These are phyloP conservation scores for Gracilaria caudata DNA, from an alignment of 23 red algal genomes.

Conservation along the genomic window DNA sequence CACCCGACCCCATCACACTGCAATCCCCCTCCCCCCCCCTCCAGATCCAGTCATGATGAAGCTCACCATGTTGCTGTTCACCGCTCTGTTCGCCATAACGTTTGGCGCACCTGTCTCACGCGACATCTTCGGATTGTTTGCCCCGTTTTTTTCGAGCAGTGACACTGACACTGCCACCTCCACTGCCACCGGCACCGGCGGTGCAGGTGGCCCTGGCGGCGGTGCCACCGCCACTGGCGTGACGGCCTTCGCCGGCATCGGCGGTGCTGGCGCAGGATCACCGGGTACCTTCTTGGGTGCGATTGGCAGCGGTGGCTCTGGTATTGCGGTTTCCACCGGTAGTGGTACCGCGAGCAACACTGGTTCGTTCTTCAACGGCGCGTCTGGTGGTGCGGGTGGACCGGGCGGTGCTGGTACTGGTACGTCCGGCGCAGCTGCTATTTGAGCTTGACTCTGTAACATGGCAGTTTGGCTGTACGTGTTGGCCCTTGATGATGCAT, in stretches of 20 bases:
- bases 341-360: not conserved
- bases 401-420: not conserved
- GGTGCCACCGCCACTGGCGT: not conserved
- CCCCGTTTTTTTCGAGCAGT: too few relatives aligned
- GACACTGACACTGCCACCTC: not conserved
- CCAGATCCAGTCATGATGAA: too few relatives aligned
- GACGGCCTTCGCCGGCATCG: not conserved
- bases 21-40: too few relatives aligned
- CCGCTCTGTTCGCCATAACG: too few relatives aligned
- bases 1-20: too few relatives aligned
- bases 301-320: not conserved
- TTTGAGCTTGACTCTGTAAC: not conserved
- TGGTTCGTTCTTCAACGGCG: not conserved
- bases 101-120: too few relatives aligned
- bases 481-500: too few relatives aligned
- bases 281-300: not conserved
- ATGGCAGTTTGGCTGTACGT: too few relatives aligned
- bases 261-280: not conserved
- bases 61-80: too few relatives aligned
- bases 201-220: not conserved
- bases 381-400: not conserved
- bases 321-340: not conserved
- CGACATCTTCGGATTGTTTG: too few relatives aligned
- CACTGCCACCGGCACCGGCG: not conserved
- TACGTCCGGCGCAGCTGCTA: not conserved